phyloP scores from a whole-genome alignment of 306 rosid genomes.

The Pterocarpus macrocarpus region DNA sequence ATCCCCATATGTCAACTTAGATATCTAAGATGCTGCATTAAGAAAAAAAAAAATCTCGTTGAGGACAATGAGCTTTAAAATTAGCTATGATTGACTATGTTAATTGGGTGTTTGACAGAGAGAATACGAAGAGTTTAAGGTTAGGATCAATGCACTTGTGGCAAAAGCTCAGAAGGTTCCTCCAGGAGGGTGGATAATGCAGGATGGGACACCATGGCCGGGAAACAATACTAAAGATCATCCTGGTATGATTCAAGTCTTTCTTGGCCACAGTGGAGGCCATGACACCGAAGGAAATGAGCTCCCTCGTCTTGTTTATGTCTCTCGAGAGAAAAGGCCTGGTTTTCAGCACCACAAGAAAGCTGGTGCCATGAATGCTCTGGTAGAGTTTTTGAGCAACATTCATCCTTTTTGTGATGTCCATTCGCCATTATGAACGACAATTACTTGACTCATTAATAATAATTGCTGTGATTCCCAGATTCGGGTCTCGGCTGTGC shows the following conservation, averaged over 20 bases:
- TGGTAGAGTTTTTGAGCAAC: constrained; percentile 60
- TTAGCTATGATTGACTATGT: background rate
- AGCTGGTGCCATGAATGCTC: constrained; percentile 97
- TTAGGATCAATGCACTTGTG: constrained; percentile 86
- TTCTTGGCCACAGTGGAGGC: constrained; percentile 95
- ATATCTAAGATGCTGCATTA: no score
- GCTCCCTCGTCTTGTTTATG: constrained; percentile 95
- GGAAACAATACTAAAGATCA: constrained; percentile 97
- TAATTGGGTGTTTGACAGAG: constrained; percentile 63
- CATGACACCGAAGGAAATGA: constrained; percentile 88
- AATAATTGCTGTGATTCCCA: constrained; percentile 28
- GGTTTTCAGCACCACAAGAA: constrained; percentile 96
- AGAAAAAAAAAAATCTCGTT: no score
- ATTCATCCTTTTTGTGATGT: constrained; percentile 35
- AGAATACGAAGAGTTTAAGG: constrained; percentile 97
- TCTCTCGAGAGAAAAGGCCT: constrained; percentile 94
- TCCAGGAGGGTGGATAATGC: constrained; percentile 96
- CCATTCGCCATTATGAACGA: constrained; percentile 24
- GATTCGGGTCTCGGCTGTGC: constrained; percentile 65
- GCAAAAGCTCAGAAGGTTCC: constrained; percentile 94
- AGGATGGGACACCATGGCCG: constrained; percentile 99
- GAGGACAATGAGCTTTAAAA: no score
- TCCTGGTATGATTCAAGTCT: constrained; percentile 98
- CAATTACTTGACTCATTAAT: constrained; percentile 1
- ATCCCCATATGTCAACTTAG: background rate